Base-by-base conservation (phyloP, 2,329 filamentous ascomycete genomes). In the Paecilomyces dactylethromorphus region DNA sequence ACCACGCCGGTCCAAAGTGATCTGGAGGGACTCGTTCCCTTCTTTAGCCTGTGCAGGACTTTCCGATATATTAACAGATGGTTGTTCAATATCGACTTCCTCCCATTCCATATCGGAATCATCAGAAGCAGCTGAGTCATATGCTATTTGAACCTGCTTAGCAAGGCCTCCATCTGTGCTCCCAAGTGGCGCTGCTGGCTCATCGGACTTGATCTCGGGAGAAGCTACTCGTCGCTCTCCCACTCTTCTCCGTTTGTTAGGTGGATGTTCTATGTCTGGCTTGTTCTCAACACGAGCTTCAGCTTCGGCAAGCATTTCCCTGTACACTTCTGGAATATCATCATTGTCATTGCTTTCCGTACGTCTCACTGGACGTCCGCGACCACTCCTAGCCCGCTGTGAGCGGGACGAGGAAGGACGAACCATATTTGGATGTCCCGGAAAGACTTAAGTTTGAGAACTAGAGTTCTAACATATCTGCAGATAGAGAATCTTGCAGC, bases 61-160 rank as follows among this genome's bases (percentile, higher is more conserved):
- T 55, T 57, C 68, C 32, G 55, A 56, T 55, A 59, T 59, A 65
- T 60, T 65, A 62, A 18, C 18, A 2, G 65, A 55, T 60, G 70
- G 56, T 60, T 70, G 66, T 57, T 76, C 71, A 18, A 82, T 69
- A 57, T 81, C 78, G 53, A 86, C 79, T 81, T 31, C 81, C 81
- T 66, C 67, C 55, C 62, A 65, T 26, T 68, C 66, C 57, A 67
- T 65, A 11, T 75, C 77, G 11, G 83, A 84, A n/a, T 82, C 82
- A 60, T 84, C 83, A 13, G 81, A 81, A 32, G 82, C 77, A 69
- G 66, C 63, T 12, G 69, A 72, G 45, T 75, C 71, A 63, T 74
- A 75, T 11, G 70, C 62, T 3, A 66, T 74, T 58, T 75, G 73
- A 8, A 71, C 39, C 50, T 64, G 59, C 24, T 58, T 65, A 5